Percentiles rank a stretch among this genome's conserved stretches.
Evolutionary conservation across 2,329 filamentous ascomycete species (phyloP).

Genomic region (Incumbomyces delicatus): DNA sequence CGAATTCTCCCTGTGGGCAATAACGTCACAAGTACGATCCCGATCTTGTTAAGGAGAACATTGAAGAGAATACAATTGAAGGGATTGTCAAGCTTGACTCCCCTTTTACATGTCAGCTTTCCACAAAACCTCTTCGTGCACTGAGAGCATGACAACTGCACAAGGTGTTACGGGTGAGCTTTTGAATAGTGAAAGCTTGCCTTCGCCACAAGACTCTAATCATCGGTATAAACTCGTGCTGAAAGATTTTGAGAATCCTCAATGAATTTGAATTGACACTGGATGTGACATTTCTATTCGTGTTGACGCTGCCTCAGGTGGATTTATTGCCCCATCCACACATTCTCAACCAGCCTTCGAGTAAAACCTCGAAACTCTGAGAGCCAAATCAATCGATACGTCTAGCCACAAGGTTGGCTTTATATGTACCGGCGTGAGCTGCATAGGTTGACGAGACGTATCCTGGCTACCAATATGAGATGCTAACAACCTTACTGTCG

Average conservation of each 20-base stretch:
- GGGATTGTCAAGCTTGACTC: conserved; percentile 62
- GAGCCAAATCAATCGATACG: conserved; percentile 50
- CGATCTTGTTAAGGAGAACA: conserved; percentile 52
- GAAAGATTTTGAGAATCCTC: conserved; percentile 57
- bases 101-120: conserved; percentile 58
- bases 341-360: conserved; percentile 39
- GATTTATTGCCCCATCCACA: conserved; percentile 35
- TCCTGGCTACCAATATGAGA: conserved; percentile 48
- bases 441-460: conserved; percentile 61
- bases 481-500: too few species aligned
- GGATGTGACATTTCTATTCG: conserved; percentile 57
- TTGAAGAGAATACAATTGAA: conserved; percentile 71
- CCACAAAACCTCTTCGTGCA: too few species aligned
- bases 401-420: conserved; percentile 42
- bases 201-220: too few species aligned
- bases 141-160: too few species aligned
- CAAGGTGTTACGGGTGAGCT: too few species aligned
- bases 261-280: conserved; percentile 53
- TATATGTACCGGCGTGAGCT: conserved; percentile 59
- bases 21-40: conserved; percentile 55
- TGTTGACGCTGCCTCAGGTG: conserved; percentile 33
- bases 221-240: conserved; percentile 35
- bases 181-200: too few species aligned
- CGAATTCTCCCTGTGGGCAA: conserved; percentile 54
- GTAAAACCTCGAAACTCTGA: conserved; percentile 36